Conservation (phyloP, 2,329 filamentous ascomycete species). For the Penicillium italicum region DNA sequence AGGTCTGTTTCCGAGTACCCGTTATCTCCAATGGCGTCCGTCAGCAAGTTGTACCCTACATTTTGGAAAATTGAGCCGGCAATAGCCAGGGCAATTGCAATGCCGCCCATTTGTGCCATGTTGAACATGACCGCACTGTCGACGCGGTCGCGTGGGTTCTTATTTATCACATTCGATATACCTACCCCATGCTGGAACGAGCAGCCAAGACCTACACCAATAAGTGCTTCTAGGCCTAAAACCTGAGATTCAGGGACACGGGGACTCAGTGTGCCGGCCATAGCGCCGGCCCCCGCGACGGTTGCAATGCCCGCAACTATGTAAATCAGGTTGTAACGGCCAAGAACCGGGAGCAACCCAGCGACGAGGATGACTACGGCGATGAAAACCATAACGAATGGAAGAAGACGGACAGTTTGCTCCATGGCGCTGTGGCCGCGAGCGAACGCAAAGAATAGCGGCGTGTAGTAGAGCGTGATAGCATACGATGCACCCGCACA, state of each 20-base stretch:
- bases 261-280: background rate
- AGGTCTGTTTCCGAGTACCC: background rate
- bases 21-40: background rate
- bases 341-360: background rate
- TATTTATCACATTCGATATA: background rate
- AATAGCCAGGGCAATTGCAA: background rate
- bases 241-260: background rate
- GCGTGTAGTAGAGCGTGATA: background rate
- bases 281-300: background rate
- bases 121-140: background rate
- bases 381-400: background rate
- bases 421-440: background rate
- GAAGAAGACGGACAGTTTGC: background rate
- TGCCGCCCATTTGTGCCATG: background rate
- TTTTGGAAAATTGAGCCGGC: background rate
- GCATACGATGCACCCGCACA: background rate
- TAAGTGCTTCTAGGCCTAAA: background rate
- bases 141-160: background rate
- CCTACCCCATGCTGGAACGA: background rate
- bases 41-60: background rate
- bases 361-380: background rate
- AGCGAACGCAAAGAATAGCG: background rate
- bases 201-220: background rate
- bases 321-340: background rate
- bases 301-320: background rate